Conservation (phyloP, 1,284 basidiomycete genomes). For the Sutorius eximius region DNA sequence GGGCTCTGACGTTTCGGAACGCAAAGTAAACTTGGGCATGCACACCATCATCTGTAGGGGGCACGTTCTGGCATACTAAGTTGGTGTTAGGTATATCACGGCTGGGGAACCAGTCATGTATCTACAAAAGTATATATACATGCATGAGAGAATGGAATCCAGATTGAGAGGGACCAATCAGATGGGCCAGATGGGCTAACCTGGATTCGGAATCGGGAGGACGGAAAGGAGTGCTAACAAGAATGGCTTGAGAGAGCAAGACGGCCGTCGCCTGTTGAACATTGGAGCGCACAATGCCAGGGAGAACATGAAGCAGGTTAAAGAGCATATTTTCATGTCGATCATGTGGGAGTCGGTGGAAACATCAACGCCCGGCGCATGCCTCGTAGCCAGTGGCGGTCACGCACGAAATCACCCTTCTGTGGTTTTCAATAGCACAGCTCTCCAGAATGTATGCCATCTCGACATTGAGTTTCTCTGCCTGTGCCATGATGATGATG, state of each 20-base stretch:
- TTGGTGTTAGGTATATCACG: too few relatives aligned
- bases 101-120: too few relatives aligned
- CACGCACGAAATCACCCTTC: slow-evolving; percentile 75
- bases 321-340: slow-evolving; percentile 84
- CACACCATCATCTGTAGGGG: too few relatives aligned
- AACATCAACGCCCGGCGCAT: slow-evolving; percentile 79
- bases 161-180: too few relatives aligned
- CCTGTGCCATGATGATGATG: slow-evolving; percentile 61
- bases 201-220: too few relatives aligned
- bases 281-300: slow-evolving; percentile 59
- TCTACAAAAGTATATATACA: too few relatives aligned
- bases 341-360: slow-evolving; percentile 76
- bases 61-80: too few relatives aligned
- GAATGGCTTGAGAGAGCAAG: slow-evolving; percentile 77
- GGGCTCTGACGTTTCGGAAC: too few relatives aligned
- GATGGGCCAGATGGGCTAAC: too few relatives aligned
- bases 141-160: too few relatives aligned
- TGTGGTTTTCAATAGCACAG: slow-evolving; percentile 84
- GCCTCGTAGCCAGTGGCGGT: slow-evolving; percentile 72
- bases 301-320: slow-evolving; percentile 80
- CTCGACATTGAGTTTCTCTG: slow-evolving; percentile 71
- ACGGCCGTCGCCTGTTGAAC: slow-evolving; percentile 74
- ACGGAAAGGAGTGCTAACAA: too few relatives aligned
- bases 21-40: too few relatives aligned
- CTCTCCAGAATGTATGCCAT: slow-evolving; percentile 76